phyloP scores from a whole-genome alignment of 208 protist species.

The Naegleria fowleri region DNA sequence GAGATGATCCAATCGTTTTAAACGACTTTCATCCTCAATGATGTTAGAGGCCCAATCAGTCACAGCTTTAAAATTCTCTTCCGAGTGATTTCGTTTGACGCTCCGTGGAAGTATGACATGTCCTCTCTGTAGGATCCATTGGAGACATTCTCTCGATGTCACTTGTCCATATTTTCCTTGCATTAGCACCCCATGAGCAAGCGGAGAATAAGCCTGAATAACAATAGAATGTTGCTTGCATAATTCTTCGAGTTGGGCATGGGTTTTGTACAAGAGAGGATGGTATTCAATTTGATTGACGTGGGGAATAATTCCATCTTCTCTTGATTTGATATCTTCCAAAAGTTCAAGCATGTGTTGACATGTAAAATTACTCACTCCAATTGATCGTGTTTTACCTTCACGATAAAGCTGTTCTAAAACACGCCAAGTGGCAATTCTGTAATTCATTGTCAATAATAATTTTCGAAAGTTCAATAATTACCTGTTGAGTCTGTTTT shows the following conservation, averaged over 20 bases:
- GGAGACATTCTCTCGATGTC: neutral
- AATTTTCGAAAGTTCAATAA: no score
- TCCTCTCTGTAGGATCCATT: neutral
- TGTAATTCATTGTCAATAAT: no score
- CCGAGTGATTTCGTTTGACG: neutral
- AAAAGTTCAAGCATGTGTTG: conserved; percentile 14
- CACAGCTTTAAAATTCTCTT: neutral
- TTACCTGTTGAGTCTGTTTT: neutral
- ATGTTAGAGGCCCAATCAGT: neutral
- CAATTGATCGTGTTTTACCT: neutral
- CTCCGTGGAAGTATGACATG: neutral
- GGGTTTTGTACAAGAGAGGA: neutral
- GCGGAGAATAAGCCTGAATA: conserved; percentile 13
- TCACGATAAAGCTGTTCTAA: conserved; percentile 10
- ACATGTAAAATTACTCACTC: conserved; percentile 14
- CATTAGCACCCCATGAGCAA: conserved; percentile 9
- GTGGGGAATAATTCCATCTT: neutral
- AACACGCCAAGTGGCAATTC: neutral
- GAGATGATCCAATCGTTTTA: no score
- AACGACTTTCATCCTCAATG: neutral
- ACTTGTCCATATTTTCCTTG: neutral
- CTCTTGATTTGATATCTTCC: neutral
- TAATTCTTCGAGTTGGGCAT: neutral
- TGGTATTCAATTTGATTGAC: conserved; percentile 25
- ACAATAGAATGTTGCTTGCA: conserved; percentile 1